Conservation (phyloP, 2,329 filamentous ascomycete genomes). For the Colletotrichum ledebouriae region DNA sequence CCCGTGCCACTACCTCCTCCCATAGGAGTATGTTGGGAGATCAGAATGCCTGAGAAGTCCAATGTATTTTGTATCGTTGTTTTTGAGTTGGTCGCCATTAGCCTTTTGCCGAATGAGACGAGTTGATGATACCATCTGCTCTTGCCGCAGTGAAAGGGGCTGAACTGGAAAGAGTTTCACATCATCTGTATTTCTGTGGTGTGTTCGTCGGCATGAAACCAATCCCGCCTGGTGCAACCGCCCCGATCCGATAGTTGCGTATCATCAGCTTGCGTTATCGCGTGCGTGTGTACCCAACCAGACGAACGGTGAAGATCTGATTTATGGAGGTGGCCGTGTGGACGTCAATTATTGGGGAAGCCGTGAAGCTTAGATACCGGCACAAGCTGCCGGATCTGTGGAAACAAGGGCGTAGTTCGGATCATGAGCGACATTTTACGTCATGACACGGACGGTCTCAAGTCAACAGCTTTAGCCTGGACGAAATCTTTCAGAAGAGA, state of each 20-base stretch:
- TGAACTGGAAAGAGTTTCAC: background rate
- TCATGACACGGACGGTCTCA: conserved; percentile 24
- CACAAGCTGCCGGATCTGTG: conserved; percentile 4
- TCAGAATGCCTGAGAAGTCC: conserved; percentile 16
- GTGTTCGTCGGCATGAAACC: background rate
- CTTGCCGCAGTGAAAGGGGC: background rate
- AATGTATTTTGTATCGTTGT: background rate
- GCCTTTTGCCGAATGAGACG: conserved; percentile 3
- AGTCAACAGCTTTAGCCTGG: background rate
- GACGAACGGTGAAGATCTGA: no score
- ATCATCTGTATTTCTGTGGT: no score
- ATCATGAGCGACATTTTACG: conserved; percentile 32
- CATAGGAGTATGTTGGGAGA: conserved; percentile 19
- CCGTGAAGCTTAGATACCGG: background rate
- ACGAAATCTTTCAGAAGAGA: background rate
- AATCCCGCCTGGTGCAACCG: no score
- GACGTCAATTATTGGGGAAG: background rate
- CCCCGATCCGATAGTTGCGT: no score
- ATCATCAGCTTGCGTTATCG: no score
- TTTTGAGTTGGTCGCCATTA: background rate
- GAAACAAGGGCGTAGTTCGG: conserved; percentile 26
- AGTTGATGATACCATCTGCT: conserved; percentile 6
- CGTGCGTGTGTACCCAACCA: no score
- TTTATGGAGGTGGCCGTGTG: background rate
- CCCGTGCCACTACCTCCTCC: conserved; percentile 14